These are phyloP conservation scores for Trametes cinnabarina DNA, from an alignment of 768 basidiomycete species.

Conservation along the genomic window DNA sequence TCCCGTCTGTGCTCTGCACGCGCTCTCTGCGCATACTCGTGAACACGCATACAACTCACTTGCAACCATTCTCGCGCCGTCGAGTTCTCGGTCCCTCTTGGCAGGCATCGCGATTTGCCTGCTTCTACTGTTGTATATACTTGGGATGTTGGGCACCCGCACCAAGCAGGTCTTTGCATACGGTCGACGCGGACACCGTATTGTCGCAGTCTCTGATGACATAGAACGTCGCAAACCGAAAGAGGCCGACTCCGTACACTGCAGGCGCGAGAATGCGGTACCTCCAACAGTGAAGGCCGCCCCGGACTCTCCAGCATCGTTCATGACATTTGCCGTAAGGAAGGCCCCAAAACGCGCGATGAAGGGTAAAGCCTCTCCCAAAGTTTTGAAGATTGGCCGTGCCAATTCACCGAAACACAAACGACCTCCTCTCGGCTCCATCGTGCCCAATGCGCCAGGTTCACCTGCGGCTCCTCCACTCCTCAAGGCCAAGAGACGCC, in stretches of 20 bases:
- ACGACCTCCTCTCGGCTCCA: slow-evolving; percentile 42
- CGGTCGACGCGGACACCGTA: slow-evolving; percentile 31
- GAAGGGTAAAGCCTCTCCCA: slow-evolving; percentile 17
- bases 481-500: slow-evolving; percentile 29
- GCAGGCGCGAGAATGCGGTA: slow-evolving; percentile 7
- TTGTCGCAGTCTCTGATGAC: slow-evolving; percentile 29
- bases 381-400: slow-evolving; percentile 11
- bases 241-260: not conserved
- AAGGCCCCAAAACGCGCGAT: not conserved
- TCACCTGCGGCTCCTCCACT: slow-evolving; percentile 36
- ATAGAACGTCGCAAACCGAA: slow-evolving; percentile 4
- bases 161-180: slow-evolving; percentile 35
- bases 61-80: not conserved
- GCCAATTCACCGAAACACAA: slow-evolving; percentile 11
- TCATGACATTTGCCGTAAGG: not conserved
- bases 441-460: slow-evolving; percentile 36
- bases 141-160: slow-evolving; percentile 28
- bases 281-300: not conserved
- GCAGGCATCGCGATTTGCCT: slow-evolving; percentile 8
- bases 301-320: not conserved
- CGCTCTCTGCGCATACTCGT: not conserved
- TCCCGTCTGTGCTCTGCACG: not conserved
- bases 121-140: not conserved
- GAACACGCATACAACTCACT: not conserved
- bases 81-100: not conserved